A percentile compares a stretch with the other conserved stretches of the same genome.
phyloP scores from a whole-genome alignment of 1,284 basidiomycete species.

The Puccinia triticina region DNA sequence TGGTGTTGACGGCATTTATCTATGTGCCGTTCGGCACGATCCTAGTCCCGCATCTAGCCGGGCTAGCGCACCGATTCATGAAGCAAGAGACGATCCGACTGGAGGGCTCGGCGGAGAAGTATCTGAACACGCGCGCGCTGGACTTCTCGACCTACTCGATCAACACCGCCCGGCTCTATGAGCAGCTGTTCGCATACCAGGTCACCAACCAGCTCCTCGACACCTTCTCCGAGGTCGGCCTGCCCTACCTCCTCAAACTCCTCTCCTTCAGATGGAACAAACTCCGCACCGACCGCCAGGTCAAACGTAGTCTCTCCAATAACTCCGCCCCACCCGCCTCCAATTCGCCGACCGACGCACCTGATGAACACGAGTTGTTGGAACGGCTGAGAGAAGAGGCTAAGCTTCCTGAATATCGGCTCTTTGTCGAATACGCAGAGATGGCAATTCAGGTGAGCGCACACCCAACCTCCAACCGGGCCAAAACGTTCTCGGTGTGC shows the following conservation, averaged over 20 bases:
- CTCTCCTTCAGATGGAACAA: conserved; percentile 53
- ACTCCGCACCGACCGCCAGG: conserved; percentile 11
- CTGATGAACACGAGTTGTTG: conserved; percentile 43
- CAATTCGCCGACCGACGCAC: background rate
- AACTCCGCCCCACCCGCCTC: background rate
- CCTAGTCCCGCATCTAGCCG: conserved; percentile 53
- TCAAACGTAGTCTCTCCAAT: background rate
- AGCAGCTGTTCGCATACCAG: conserved; percentile 91
- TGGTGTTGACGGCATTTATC: conserved; percentile 56
- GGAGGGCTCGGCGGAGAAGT: conserved; percentile 56
- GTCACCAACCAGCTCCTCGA: conserved; percentile 88
- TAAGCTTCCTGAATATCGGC: conserved; percentile 73
- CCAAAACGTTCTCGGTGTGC: background rate
- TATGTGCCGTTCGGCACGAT: conserved; percentile 60
- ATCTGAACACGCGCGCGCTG: conserved; percentile 56
- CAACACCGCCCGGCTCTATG: conserved; percentile 72
- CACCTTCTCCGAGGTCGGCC: conserved; percentile 77
- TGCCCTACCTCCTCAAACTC: conserved; percentile 75
- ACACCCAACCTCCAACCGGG: background rate
- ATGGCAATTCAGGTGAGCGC: conserved; percentile 72
- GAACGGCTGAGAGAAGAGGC: conserved; percentile 72
- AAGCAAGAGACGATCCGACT: conserved; percentile 30
- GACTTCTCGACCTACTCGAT: conserved; percentile 55
- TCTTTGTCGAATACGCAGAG: conserved; percentile 70
- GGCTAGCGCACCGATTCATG: conserved; percentile 25